Percentiles rank a stretch among this genome's conserved stretches.
Conservation (phyloP, 2,329 filamentous ascomycete species). For the Exophiala mesophila region DNA sequence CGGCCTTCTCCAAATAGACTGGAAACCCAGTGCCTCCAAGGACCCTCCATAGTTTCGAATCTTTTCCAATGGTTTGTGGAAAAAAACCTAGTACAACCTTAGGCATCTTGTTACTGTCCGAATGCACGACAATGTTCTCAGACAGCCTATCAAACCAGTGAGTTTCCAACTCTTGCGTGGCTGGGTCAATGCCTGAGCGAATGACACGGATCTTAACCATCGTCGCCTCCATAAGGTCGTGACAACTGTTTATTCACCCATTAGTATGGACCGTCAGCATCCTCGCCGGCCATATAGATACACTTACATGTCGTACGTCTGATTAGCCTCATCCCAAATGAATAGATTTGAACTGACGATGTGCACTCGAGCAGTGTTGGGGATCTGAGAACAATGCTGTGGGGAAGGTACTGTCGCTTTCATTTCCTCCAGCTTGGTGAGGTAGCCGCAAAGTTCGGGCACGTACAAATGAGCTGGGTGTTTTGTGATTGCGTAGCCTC, state of each 20-base stretch:
- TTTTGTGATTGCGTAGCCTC: neutral
- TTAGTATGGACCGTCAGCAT: no score
- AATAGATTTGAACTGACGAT: slow-evolving; percentile 1
- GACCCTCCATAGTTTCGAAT: slow-evolving; percentile 5
- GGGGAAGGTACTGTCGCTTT: neutral
- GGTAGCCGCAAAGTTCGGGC: slow-evolving; percentile 1
- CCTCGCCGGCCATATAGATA: no score
- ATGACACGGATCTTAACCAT: slow-evolving; percentile 4
- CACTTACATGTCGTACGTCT: slow-evolving; percentile 4
- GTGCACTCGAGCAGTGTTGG: slow-evolving; percentile 1
- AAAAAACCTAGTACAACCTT: slow-evolving; percentile 4
- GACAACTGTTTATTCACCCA: no score
- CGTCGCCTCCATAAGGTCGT: neutral
- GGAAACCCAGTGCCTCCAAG: neutral
- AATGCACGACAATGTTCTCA: neutral
- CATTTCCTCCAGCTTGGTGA: slow-evolving; percentile 3
- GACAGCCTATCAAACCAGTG: slow-evolving; percentile 1
- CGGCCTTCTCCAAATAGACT: slow-evolving; percentile 1
- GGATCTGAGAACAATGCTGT: slow-evolving; percentile 2
- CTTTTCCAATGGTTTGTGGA: slow-evolving; percentile 2
- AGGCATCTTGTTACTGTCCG: neutral
- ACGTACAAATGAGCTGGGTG: neutral
- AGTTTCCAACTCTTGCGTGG: slow-evolving; percentile 1
- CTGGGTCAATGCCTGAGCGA: slow-evolving; percentile 3
- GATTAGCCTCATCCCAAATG: neutral